phyloP scores from a whole-genome alignment of 2,329 filamentous ascomycete species.

The Alternaria angustiovoidea region DNA sequence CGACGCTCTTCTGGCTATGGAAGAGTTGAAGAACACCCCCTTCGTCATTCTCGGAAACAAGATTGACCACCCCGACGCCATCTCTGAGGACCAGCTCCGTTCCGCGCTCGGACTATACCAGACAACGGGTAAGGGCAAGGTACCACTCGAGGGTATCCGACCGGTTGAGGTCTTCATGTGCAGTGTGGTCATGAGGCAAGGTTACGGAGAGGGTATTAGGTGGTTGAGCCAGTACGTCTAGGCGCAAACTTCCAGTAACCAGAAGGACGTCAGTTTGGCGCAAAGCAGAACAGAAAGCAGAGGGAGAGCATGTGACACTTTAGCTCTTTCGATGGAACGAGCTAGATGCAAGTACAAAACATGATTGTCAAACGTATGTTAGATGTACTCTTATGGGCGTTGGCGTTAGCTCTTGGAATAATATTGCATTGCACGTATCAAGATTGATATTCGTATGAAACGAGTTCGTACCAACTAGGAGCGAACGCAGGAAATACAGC shows the following conservation, averaged over 20 bases:
- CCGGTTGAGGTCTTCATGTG: slow-evolving; percentile 96
- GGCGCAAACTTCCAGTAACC: slow-evolving; percentile 1
- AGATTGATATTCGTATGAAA: not conserved
- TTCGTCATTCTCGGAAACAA: slow-evolving; percentile 98
- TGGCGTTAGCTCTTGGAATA: slow-evolving; percentile 29
- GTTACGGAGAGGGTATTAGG: slow-evolving; percentile 53
- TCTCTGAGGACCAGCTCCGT: slow-evolving; percentile 94
- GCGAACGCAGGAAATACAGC: not conserved
- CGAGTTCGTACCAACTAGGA: not conserved
- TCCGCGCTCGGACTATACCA: slow-evolving; percentile 93
- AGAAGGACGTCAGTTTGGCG: not conserved
- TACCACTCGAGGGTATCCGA: slow-evolving; percentile 48
- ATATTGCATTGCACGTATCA: slow-evolving; percentile 17
- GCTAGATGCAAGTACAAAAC: slow-evolving; percentile 11
- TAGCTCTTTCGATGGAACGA: not conserved
- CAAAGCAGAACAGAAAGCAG: not conserved
- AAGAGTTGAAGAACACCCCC: slow-evolving; percentile 93
- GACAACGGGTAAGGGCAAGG: slow-evolving; percentile 51
- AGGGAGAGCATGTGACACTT: slow-evolving; percentile 1
- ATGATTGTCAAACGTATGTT: slow-evolving; percentile 17
- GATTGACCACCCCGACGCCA: slow-evolving; percentile 96
- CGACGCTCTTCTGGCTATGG: slow-evolving; percentile 91
- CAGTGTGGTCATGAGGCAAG: slow-evolving; percentile 97
- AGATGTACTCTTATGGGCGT: slow-evolving; percentile 23
- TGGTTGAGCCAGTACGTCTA: slow-evolving; percentile 55